Base-by-base conservation (phyloP, 2,329 filamentous ascomycete species). In the Gliomastix tumulicola region DNA sequence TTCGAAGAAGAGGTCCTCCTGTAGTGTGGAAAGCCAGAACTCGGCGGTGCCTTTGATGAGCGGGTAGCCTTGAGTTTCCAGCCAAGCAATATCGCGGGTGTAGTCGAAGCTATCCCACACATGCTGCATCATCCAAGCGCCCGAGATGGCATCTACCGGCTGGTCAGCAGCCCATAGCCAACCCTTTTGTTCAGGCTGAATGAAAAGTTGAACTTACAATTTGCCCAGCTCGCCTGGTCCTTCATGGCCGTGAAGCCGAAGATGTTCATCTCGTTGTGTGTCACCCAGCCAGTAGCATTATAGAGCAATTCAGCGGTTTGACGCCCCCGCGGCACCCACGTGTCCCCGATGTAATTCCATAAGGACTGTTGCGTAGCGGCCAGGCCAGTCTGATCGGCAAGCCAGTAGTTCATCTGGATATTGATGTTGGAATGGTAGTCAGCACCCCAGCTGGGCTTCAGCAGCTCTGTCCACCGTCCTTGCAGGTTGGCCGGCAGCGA, bases 341-440 rank as follows among this genome's bases (percentile, higher is more conserved):
- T 76, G 15, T 73, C 53, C 6, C 55, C 43, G 54, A 79, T 76
- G 38, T 71, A 76, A 8, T 68, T 54, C 63, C 69, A 78, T 0
- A 75, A 50, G 0, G 68, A 62, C 0, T 53, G 48, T 32, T 71
- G 62, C 1, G 71, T 58, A 3, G 53, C 54, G 0, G 60, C 62
- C 0, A 77, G 52, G 0, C 71, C 72, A 0, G 70, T 74, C 36
- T 72, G 62, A 22, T 76, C 71, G 3, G 66, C 64, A 3, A 56
- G 59, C 74, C 75, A 79, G 44, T 78, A 66, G 40, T 77, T 79
- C 75, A 78, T 79, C 43, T 79, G 71, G 1, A 78, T 39, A 39
- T 79, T 79, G 46, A 79, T 77, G 41, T 79, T 72, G 27, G 66
- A 59, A 35, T 76, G 72, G 38, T 76, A 79, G 44, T 79, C 73